Percentiles rank a stretch among this genome's conserved stretches.
Evolutionary conservation across 345 rosid species (phyloP).

Genomic region (Syzygium aromaticum): DNA sequence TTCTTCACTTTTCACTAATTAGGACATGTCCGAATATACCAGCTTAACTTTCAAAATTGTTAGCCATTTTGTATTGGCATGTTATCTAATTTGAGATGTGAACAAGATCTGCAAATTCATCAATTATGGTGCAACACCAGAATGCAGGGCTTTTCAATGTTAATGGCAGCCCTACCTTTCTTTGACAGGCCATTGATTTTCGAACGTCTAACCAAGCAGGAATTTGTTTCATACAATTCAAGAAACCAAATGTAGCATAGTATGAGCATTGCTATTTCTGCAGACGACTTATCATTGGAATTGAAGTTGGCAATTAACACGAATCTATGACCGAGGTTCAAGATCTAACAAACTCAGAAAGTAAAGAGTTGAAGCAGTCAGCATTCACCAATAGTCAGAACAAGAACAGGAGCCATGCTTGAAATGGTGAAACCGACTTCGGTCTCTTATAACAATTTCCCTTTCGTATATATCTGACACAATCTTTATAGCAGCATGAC

Average conservation of each 20-base stretch:
- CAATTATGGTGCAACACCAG: background rate
- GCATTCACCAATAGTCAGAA: slow-evolving; percentile 61
- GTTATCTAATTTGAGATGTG: background rate
- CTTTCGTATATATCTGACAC: slow-evolving; percentile 47
- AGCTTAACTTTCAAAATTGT: background rate
- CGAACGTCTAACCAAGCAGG: background rate
- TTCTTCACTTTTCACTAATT: background rate
- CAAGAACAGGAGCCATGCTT: slow-evolving; percentile 71
- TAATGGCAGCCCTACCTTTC: background rate
- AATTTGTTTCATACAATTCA: background rate
- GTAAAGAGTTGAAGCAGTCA: background rate
- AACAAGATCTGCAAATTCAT: background rate
- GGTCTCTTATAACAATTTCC: slow-evolving; percentile 64
- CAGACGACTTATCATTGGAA: background rate
- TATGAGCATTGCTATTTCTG: background rate
- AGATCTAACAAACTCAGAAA: background rate
- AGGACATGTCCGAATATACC: background rate
- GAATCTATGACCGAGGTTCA: background rate
- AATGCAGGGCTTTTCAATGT: background rate
- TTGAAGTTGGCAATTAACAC: background rate
- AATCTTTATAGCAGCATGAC: slow-evolving; percentile 66
- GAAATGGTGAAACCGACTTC: slow-evolving; percentile 79
- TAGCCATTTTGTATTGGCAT: background rate
- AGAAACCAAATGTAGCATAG: background rate
- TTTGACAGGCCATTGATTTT: background rate